Evolutionary conservation across 345 rosid genomes (phyloP).

Genomic region (Rhodomyrtus tomentosa): DNA sequence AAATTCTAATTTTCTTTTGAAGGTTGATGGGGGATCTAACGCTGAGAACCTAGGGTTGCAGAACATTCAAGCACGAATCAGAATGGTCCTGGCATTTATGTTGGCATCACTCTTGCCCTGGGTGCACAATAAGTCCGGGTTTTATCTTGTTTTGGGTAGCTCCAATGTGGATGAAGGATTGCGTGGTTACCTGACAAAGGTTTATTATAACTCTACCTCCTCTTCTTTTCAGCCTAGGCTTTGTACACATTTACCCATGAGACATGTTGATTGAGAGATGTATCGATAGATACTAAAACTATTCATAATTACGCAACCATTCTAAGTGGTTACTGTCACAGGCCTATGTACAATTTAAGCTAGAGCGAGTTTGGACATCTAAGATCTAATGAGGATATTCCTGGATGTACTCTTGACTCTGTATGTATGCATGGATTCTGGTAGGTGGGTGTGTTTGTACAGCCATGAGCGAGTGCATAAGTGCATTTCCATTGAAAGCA

Average conservation of each 20-base stretch:
- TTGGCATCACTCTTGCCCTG: constrained; percentile 93
- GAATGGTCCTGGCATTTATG: constrained; percentile 93
- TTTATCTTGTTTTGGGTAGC: constrained; percentile 92
- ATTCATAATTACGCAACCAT: neutral
- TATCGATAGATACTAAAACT: neutral
- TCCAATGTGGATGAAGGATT: constrained; percentile 92
- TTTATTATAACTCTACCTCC: neutral
- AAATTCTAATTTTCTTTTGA: constrained; percentile 2
- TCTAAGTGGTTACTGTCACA: neutral
- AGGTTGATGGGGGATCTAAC: constrained; percentile 93
- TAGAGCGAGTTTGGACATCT: neutral
- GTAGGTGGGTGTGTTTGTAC: neutral
- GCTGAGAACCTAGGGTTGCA: constrained; percentile 79
- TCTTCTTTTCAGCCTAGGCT: neutral
- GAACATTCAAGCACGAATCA: constrained; percentile 92
- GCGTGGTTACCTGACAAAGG: constrained; percentile 95
- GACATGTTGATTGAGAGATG: neutral
- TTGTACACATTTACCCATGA: neutral
- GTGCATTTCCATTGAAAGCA: neutral
- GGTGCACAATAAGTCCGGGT: constrained; percentile 84
- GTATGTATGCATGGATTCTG: neutral
- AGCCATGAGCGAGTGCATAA: neutral
- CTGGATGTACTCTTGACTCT: neutral
- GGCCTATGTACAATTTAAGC: neutral
- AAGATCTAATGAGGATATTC: neutral